A percentile compares a stretch with the other conserved stretches of the same genome.
Evolutionary conservation across 345 rosid species (phyloP).

Genomic region (Boechera stricta): DNA sequence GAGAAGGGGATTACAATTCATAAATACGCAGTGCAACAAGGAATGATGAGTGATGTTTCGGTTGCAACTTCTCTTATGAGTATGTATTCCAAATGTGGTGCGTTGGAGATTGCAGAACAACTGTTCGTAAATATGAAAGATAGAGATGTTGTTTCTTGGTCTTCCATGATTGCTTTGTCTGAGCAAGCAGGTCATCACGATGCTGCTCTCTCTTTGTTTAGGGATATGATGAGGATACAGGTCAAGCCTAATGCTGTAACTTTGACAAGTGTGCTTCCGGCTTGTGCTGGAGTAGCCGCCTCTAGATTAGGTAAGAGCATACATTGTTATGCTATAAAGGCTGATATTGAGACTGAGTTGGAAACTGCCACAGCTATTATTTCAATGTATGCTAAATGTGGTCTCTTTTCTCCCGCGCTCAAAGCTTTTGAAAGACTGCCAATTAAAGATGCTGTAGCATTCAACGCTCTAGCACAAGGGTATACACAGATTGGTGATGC

Average conservation of each 20-base stretch:
- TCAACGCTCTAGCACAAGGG: conserved; percentile 66
- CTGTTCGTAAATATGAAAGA: conserved; percentile 46
- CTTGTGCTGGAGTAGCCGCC: conserved; percentile 53
- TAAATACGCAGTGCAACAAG: conserved; percentile 44
- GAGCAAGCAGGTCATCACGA: conserved; percentile 60
- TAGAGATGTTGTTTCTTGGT: conserved; percentile 65
- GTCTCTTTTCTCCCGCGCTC: conserved; percentile 49
- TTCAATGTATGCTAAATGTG: conserved; percentile 65
- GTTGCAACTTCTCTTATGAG: conserved; percentile 60
- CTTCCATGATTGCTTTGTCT: conserved; percentile 58
- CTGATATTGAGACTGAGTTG: conserved; percentile 51
- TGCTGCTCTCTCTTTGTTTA: conserved; percentile 56
- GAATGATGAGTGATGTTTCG: conserved; percentile 49
- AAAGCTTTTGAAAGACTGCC: conserved; percentile 53
- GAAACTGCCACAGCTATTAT: conserved; percentile 56
- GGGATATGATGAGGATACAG: conserved; percentile 52
- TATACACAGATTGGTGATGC: conserved; percentile 53
- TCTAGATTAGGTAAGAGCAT: conserved; percentile 59
- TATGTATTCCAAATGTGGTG: conserved; percentile 69
- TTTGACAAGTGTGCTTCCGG: conserved; percentile 57
- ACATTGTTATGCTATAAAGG: conserved; percentile 62
- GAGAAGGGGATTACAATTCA: conserved; percentile 51
- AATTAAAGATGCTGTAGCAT: conserved; percentile 59
- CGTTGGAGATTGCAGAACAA: conserved; percentile 47
- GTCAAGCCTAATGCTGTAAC: conserved; percentile 55